These are phyloP conservation scores for Colletotrichum sp. DNA, from an alignment of 2,329 filamentous ascomycete genomes.

Conservation along the genomic window DNA sequence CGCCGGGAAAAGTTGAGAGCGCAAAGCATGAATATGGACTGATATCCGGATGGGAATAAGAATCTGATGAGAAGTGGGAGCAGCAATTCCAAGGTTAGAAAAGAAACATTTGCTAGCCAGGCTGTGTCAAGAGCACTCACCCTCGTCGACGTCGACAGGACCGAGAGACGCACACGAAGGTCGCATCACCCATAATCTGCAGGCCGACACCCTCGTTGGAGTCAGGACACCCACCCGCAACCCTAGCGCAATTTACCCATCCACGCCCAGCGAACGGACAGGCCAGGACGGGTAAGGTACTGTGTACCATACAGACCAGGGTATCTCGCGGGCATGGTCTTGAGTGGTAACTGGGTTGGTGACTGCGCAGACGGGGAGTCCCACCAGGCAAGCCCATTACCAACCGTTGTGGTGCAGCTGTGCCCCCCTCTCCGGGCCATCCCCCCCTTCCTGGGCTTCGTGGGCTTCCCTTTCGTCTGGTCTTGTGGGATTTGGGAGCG, in stretches of 20 bases:
- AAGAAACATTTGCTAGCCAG: background rate
- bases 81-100: background rate
- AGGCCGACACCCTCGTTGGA: slow-evolving; percentile 15
- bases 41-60: background rate
- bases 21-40: background rate
- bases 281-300: background rate
- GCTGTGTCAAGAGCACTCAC: background rate
- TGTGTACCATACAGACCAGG: background rate
- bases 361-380: slow-evolving; percentile 1
- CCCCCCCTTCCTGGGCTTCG: background rate
- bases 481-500: slow-evolving; percentile 12
- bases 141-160: background rate
- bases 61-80: background rate
- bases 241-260: slow-evolving; percentile 17
- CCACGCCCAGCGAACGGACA: slow-evolving; percentile 2
- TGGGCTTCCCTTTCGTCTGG: slow-evolving; percentile 2
- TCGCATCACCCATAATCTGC: slow-evolving; percentile 1
- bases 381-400: slow-evolving; percentile 16
- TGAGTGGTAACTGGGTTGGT: background rate
- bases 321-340: background rate
- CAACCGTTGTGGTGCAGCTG: background rate
- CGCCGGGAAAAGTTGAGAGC: background rate
- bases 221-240: slow-evolving; percentile 17
- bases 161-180: background rate
- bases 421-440: background rate